Percentiles rank a stretch among this genome's conserved stretches.
phyloP scores from a whole-genome alignment of 2,329 filamentous ascomycete species.

The Xylaria sp. region DNA sequence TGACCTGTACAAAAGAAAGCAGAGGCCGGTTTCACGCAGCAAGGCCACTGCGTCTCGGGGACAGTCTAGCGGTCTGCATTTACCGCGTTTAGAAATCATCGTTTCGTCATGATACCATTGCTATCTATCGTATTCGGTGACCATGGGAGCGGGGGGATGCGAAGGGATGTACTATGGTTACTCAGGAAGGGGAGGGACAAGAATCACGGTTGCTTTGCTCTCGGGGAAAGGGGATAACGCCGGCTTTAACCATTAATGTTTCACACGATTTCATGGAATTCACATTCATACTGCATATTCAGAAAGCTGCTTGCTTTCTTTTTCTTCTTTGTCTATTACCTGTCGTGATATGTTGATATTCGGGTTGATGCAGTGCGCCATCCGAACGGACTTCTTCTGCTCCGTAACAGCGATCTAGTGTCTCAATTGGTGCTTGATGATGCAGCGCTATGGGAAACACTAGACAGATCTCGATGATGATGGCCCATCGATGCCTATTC shows the following conservation, averaged over 20 bases:
- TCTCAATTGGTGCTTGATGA: too few species aligned
- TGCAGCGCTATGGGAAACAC: too few species aligned
- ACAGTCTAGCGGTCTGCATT: background rate
- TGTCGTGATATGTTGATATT: too few species aligned
- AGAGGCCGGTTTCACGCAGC: background rate
- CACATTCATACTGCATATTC: background rate
- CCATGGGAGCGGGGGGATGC: background rate
- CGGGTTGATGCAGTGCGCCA: too few species aligned
- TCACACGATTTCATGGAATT: background rate
- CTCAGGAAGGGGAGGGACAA: background rate
- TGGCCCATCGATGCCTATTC: too few species aligned
- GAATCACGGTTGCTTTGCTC: background rate
- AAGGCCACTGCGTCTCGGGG: background rate
- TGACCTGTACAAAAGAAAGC: slow-evolving; percentile 12
- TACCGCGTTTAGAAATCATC: slow-evolving; percentile 10
- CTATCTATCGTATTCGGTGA: slow-evolving; percentile 1
- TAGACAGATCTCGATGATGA: too few species aligned
- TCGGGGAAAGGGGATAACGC: slow-evolving; percentile 1
- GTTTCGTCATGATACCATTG: slow-evolving; percentile 11
- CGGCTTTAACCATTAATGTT: slow-evolving; percentile 1
- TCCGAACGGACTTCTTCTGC: too few species aligned
- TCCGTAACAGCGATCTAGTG: too few species aligned
- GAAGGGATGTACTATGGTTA: slow-evolving; percentile 3
- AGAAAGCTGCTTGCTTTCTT: background rate
- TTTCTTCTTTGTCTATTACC: too few species aligned